Base-by-base conservation (phyloP, 83 land plant species). In the Diphasiastrum complanatum region DNA sequence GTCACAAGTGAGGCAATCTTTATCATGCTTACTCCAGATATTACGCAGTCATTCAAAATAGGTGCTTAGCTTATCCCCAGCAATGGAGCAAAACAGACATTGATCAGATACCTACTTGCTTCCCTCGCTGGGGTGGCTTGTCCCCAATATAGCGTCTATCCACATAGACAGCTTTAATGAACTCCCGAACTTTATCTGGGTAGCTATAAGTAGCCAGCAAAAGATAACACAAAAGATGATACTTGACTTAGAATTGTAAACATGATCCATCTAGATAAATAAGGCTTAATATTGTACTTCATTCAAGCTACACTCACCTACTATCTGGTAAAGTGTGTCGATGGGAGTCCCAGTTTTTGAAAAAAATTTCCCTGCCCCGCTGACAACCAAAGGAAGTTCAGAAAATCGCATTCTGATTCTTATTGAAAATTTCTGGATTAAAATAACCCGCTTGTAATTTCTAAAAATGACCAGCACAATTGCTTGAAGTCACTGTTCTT, bases 91-190 rank as follows among this genome's bases (percentile, higher is more conserved):
- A 33, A 0, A 19, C 18, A 6, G 46, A 34, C 10, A 65, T 38
- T 20, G 18, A 27, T n/a, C 19, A 61, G 24, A 14, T 33, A 33
- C 23, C 62, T 32, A 36, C 76, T 14, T 46, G 45, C 31, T 27
- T 65, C 29, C 71, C 71, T 60, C 30, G 59, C 14, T 32, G 34
- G 49, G 57, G 55, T 40, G 65, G 75, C 38, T 74, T 81, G 6
- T 79, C 98, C 35, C 88, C 90, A 29, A 77, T 47, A 63, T 67
- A 89, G 62, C 96, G 80, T 55, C 74, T 78, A 45, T 93, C 96
- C 48, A 93, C 92, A 70, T 95, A 95, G 25, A 82, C 96, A 71
- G 77, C 85, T 71, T 73, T 95, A 47, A 95, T 95, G 48, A 95
- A 95, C 50, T 80, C 82, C 27, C 99, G 78, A 45, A 95, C 73